Percentiles rank a stretch among this genome's conserved stretches.
These are phyloP conservation scores for Talaromyces wortmannii DNA, from an alignment of 495 filamentous ascomycete genomes.

Conservation along the genomic window DNA sequence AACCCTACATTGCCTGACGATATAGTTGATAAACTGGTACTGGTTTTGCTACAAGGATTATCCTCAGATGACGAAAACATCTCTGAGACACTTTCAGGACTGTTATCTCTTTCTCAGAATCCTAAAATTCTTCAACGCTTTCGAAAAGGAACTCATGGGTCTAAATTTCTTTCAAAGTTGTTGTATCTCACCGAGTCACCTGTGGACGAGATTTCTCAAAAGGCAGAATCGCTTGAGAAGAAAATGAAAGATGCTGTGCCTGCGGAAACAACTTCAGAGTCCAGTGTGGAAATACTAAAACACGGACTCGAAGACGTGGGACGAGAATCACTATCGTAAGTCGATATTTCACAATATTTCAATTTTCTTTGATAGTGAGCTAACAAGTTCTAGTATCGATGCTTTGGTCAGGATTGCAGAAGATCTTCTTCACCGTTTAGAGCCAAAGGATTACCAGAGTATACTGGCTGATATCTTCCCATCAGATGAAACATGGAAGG, in stretches of 20 bases:
- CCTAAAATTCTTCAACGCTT: constrained; percentile 30
- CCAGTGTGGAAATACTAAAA: constrained; percentile 44
- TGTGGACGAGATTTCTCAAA: constrained; percentile 43
- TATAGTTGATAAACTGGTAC: constrained; percentile 35
- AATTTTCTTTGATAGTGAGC: constrained; percentile 10
- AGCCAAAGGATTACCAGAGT: constrained; percentile 17
- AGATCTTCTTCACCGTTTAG: constrained; percentile 37
- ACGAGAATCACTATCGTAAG: constrained; percentile 46
- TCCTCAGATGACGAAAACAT: constrained; percentile 22
- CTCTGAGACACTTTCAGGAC: constrained; percentile 27
- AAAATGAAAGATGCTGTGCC: constrained; percentile 30
- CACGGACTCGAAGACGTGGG: constrained; percentile 42
- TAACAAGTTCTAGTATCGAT: constrained; percentile 28
- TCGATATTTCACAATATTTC: not conserved
- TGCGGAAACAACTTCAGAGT: constrained; percentile 29
- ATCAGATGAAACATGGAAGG: constrained; percentile 35
- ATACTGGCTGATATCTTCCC: constrained; percentile 43
- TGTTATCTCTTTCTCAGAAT: constrained; percentile 29
- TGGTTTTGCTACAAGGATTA: constrained; percentile 27
- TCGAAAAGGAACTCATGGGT: constrained; percentile 37
- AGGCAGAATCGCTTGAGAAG: constrained; percentile 37
- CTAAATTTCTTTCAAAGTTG: constrained; percentile 46
- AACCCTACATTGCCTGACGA: constrained; percentile 34
- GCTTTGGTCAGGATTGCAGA: constrained; percentile 47
- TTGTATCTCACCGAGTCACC: constrained; percentile 50